Percentiles rank a stretch among this genome's conserved stretches.
Evolutionary conservation across 306 rosid species (phyloP).

Genomic region (Ammopiptanthus mongolicus): DNA sequence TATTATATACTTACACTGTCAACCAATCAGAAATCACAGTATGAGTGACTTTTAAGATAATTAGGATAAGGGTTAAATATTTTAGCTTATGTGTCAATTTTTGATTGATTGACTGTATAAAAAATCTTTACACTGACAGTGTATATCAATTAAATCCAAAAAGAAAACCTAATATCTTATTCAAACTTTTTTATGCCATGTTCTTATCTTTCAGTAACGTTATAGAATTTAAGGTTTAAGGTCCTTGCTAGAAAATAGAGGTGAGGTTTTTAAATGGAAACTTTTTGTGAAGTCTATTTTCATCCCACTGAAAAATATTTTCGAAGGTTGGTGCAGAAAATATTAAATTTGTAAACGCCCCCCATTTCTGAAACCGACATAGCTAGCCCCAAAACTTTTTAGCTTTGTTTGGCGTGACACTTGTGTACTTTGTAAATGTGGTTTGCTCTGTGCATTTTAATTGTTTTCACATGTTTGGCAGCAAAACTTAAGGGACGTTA

Average conservation of each 20-base stretch:
- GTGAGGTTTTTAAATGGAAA: background rate
- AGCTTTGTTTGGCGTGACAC: background rate
- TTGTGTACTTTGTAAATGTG: background rate
- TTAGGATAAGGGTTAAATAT: too few relatives aligned
- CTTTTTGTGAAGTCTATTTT: background rate
- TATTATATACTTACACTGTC: too few relatives aligned
- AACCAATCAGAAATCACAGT: too few relatives aligned
- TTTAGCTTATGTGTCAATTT: too few relatives aligned
- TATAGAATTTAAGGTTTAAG: background rate
- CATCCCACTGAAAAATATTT: background rate
- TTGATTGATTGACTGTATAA: too few relatives aligned
- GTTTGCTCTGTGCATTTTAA: background rate
- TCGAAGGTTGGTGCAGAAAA: background rate
- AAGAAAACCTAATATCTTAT: background rate
- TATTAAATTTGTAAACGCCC: background rate
- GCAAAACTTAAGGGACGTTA: background rate
- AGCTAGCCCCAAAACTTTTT: background rate
- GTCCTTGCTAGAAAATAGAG: background rate
- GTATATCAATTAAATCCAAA: too few relatives aligned
- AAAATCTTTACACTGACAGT: too few relatives aligned
- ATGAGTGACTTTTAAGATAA: too few relatives aligned
- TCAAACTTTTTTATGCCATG: background rate
- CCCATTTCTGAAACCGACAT: background rate
- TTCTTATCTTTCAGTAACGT: background rate
- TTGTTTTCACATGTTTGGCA: background rate